Evolutionary conservation across 306 rosid species (phyloP), one percentile per base, ranked within the genome.

Genomic region (Gillenia trifoliata): DNA sequence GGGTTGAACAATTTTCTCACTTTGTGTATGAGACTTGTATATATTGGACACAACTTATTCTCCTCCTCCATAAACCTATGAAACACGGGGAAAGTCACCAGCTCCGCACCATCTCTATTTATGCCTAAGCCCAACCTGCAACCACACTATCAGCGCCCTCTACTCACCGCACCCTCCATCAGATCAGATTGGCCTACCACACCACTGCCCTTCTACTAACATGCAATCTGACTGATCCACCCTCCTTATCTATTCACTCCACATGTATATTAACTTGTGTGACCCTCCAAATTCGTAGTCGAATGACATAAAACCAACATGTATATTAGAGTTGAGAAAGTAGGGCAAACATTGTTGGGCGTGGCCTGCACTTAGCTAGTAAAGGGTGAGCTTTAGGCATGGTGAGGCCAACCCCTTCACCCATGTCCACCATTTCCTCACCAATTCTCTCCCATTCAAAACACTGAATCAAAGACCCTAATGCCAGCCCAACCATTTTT

Each of bases 1-100:
- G 85, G 43, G 64, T 78, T 38, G 65, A 83, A 88, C 79, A 90
- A 76, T 81, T 80, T 85, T 78, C 89, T 76, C 55, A 80, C 83
- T 76, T 76, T 90, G 83, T 85, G 85, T 64, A 88, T 61, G 50
- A 86, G 88, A 82, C 89, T 80, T 68, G 92, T 80, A 71, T 91
- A 86, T 75, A 90, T 84, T 7, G 92, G 96, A 83, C 96, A 90
- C 36, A 83, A 79, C 79, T 78, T 88, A 79, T 74, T 85, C 76
- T 83, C 96, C 69, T 62, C 91, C 1, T 83, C 83, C 79, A 83
- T 68, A 72, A 86, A 88, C 85, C 92, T 90, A 36, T 36, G 3
- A 36, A 36, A 36, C 40, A 1, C 11, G 11, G 40, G 40, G 40
- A 36, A 36, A 36, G 11, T 36, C 0, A 36, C 11, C 40, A 36